These are phyloP conservation scores for Solanum paucissectum DNA, from an alignment of 257 asterid species.

Conservation along the genomic window DNA sequence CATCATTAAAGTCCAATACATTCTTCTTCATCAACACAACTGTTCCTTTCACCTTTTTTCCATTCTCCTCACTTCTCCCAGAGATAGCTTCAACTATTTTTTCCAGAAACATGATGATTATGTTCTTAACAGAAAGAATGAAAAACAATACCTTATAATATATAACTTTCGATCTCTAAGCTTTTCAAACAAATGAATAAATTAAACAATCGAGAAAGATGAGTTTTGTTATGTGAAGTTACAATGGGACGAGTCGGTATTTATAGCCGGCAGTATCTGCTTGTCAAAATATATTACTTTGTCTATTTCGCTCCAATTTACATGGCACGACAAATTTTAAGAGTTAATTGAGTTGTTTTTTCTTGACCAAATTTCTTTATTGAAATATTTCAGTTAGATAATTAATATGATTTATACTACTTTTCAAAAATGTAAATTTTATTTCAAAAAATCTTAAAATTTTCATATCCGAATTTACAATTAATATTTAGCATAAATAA, in stretches of 20 bases:
- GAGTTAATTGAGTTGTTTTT: no score
- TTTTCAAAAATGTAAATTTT: no score
- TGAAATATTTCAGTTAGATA: no score
- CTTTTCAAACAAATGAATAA: not conserved
- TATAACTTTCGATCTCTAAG: not conserved
- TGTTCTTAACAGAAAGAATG: not conserved
- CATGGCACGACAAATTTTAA: no score
- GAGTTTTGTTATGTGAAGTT: not conserved
- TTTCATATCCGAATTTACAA: no score
- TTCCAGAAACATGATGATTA: not conserved
- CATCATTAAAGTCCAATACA: slow-evolving; percentile 23
- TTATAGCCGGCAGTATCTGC: not conserved
- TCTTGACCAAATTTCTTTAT: no score
- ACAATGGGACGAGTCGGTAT: not conserved
- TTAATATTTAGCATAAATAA: no score
- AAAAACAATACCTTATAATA: not conserved
- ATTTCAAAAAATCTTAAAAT: no score
- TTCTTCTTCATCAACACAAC: slow-evolving; percentile 64
- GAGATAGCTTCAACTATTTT: not conserved
- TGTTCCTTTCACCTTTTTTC: slow-evolving; percentile 33
- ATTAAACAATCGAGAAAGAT: no score
- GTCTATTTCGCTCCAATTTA: not conserved
- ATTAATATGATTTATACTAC: no score
- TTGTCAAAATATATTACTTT: not conserved
- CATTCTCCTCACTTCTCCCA: not conserved